Percentiles rank a stretch among this genome's conserved stretches.
These are phyloP conservation scores for Cystofilobasidium capitatum DNA, from an alignment of 768 basidiomycete genomes.

Conservation along the genomic window DNA sequence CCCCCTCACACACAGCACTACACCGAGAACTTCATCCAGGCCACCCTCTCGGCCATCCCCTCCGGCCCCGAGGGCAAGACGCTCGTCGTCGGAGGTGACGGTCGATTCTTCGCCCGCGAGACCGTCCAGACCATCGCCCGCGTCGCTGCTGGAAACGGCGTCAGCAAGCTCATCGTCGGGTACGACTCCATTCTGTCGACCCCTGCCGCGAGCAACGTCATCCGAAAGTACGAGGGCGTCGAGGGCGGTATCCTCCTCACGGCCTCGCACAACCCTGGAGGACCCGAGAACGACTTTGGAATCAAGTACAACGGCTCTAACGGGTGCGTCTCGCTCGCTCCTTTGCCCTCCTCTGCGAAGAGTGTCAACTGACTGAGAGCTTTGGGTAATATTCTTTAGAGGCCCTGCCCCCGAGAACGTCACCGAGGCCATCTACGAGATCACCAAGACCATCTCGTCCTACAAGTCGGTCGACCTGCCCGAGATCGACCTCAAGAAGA, in stretches of 20 bases:
- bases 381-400: neutral
- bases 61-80: constrained; percentile 57
- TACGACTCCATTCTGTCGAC: constrained; percentile 88
- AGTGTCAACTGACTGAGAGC: too few relatives aligned
- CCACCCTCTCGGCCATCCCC: constrained; percentile 79
- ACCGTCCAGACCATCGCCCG: constrained; percentile 82
- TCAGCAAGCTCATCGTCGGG: constrained; percentile 83
- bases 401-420: constrained; percentile 94
- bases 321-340: constrained; percentile 42
- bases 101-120: constrained; percentile 65
- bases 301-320: constrained; percentile 99
- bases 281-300: constrained; percentile 95
- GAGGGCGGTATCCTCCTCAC: constrained; percentile 94
- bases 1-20: constrained; percentile 58
- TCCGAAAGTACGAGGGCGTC: constrained; percentile 81
- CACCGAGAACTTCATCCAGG: constrained; percentile 95
- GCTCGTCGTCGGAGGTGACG: constrained; percentile 93
- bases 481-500: constrained; percentile 71
- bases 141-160: constrained; percentile 89
- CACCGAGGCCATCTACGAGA: constrained; percentile 89
- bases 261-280: constrained; percentile 95
- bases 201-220: constrained; percentile 90
- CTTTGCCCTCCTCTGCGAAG: neutral
- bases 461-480: constrained; percentile 77
- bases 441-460: constrained; percentile 69